A percentile compares a stretch with the other conserved stretches of the same genome.
Conservation (phyloP, 805 yeast species). For the Barnettozyma wickerhamii region DNA sequence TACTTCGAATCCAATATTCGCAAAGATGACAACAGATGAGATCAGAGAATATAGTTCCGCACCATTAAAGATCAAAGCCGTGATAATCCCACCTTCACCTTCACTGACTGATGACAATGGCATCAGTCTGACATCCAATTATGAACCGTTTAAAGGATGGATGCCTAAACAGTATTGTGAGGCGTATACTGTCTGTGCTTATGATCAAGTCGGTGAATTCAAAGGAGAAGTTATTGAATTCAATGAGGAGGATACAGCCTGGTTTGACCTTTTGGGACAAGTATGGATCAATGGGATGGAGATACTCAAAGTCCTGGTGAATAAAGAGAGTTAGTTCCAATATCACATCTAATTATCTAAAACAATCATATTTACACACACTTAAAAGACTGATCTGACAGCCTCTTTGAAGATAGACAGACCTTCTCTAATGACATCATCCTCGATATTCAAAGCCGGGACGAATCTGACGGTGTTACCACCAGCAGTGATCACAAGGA, state of each 20-base stretch:
- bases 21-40: conserved; percentile 10
- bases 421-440: conserved; percentile 66
- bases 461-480: conserved; percentile 85
- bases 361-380: too few species aligned
- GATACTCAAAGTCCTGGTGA: not conserved
- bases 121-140: not conserved
- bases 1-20: conserved; percentile 9
- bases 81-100: conserved; percentile 46
- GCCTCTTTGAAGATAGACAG: conserved; percentile 62
- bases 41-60: conserved; percentile 29
- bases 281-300: conserved; percentile 10
- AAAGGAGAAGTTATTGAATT: conserved; percentile 10
- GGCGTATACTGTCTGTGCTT: conserved; percentile 55
- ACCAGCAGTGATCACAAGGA: conserved; percentile 88
- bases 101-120: conserved; percentile 20
- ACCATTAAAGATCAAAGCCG: conserved; percentile 36
- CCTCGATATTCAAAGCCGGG: conserved; percentile 84
- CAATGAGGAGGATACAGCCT: conserved; percentile 1
- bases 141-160: conserved; percentile 35
- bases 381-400: conserved; percentile 30
- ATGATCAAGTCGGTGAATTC: conserved; percentile 31
- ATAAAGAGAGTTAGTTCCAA: too few species aligned
- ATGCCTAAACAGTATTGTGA: conserved; percentile 42
- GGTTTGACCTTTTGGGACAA: conserved; percentile 11
- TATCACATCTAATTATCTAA: too few species aligned